Percentiles rank a stretch among this genome's conserved stretches.
Conservation (phyloP, 2,329 filamentous ascomycete species). For the Penicillium polonicum region DNA sequence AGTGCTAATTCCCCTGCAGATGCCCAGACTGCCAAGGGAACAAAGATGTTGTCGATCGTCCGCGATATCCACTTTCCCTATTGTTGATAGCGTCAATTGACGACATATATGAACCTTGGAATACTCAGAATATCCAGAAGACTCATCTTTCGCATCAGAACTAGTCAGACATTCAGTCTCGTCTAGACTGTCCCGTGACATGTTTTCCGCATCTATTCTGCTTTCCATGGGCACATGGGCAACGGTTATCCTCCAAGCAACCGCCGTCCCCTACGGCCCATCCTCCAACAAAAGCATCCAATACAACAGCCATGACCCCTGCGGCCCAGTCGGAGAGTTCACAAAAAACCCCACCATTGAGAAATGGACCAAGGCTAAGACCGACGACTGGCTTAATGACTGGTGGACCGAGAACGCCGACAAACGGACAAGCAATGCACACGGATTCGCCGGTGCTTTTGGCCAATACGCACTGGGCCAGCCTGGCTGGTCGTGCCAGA, state of each 20-base stretch:
- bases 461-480: not conserved
- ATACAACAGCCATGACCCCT: not conserved
- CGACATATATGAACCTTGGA: not conserved
- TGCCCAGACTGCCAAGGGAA: not conserved
- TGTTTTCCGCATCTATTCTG: not conserved
- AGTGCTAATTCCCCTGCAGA: not conserved
- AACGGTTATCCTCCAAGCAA: not conserved
- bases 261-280: not conserved
- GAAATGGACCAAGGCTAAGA: not conserved
- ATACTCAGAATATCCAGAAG: not conserved
- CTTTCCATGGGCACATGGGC: not conserved
- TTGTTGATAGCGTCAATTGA: not conserved
- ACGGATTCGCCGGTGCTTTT: not conserved
- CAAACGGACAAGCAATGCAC: not conserved
- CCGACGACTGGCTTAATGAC: not conserved
- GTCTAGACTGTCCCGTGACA: not conserved
- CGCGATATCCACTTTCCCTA: not conserved
- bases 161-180: not conserved
- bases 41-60: not conserved
- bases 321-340: not conserved
- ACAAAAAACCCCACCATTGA: not conserved
- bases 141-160: not conserved
- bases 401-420: not conserved
- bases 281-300: not conserved
- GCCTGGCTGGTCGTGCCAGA: not conserved